Conservation (phyloP, 2,329 filamentous ascomycete genomes). For the Fusarium gaditjirri region DNA sequence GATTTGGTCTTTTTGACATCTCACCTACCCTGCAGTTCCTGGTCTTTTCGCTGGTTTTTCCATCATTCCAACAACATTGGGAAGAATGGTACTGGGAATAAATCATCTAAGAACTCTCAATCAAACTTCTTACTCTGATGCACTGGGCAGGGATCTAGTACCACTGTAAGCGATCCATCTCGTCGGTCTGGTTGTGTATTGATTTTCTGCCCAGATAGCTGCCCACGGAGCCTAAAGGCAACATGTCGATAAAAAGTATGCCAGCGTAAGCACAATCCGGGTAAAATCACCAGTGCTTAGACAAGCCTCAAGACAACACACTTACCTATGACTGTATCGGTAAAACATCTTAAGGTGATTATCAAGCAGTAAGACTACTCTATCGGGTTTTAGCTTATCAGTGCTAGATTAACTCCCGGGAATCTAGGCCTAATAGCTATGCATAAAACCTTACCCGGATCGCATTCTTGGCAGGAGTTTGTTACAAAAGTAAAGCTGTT, state of each 20-base stretch:
- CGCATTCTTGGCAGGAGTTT: too few relatives aligned
- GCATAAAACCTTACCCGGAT: too few relatives aligned
- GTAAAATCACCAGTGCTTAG: background rate
- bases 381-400: background rate
- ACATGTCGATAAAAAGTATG: background rate
- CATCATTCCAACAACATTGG: accelerated
- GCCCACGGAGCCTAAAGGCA: accelerated
- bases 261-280: background rate
- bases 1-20: background rate
- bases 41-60: background rate
- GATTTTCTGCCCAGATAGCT: too few relatives aligned
- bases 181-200: too few relatives aligned
- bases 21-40: background rate
- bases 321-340: accelerated
- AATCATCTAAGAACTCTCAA: accelerated
- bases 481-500: background rate
- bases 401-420: too few relatives aligned
- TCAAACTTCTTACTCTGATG: accelerated
- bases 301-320: accelerated
- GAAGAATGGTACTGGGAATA: too few relatives aligned
- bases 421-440: background rate
- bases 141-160: accelerated
- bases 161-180: accelerated
- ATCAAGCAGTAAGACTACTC: background rate
- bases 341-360: background rate